phyloP scores from a whole-genome alignment of 139 green algal species.

The Chlorokybus atmophyticus region DNA sequence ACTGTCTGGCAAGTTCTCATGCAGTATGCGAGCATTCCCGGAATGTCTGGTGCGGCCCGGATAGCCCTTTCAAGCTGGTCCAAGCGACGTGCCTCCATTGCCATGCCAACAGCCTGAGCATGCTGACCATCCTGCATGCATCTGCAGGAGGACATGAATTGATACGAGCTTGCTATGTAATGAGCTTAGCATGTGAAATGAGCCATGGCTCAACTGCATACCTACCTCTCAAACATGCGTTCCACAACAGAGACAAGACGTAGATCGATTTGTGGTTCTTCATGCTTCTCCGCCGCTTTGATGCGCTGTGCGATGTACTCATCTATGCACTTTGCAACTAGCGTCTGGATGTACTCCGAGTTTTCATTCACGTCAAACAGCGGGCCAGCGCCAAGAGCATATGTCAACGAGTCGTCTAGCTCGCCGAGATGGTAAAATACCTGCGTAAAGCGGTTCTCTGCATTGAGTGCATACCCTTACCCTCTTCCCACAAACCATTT shows the following conservation, averaged over 20 bases:
- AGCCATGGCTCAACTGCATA: no score
- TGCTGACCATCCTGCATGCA: constrained; percentile 66
- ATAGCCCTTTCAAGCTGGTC: constrained; percentile 73
- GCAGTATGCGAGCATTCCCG: constrained; percentile 56
- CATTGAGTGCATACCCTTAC: background rate
- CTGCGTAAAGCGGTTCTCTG: constrained; percentile 34
- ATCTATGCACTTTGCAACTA: constrained; percentile 89
- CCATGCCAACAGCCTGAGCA: constrained; percentile 88
- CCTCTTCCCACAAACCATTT: constrained; percentile 1
- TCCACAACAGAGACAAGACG: constrained; percentile 82
- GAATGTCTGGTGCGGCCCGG: constrained; percentile 12
- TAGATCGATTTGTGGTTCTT: constrained; percentile 46
- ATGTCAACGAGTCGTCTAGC: constrained; percentile 84
- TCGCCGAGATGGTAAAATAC: constrained; percentile 98
- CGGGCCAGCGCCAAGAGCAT: constrained; percentile 75
- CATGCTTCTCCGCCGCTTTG: constrained; percentile 19
- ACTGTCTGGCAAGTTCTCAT: constrained; percentile 63
- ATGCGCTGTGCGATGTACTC: constrained; percentile 67
- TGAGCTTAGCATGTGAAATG: no score
- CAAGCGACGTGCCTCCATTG: constrained; percentile 72
- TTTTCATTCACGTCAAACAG: constrained; percentile 84
- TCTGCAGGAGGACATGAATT: no score
- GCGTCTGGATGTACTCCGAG: constrained; percentile 86
- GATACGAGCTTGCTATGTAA: no score
- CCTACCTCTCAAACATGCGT: constrained; percentile 72